A percentile compares a stretch with the other conserved stretches of the same genome.
Evolutionary conservation across 169 alveolate species (phyloP).

Genomic region (Theileria parva): DNA sequence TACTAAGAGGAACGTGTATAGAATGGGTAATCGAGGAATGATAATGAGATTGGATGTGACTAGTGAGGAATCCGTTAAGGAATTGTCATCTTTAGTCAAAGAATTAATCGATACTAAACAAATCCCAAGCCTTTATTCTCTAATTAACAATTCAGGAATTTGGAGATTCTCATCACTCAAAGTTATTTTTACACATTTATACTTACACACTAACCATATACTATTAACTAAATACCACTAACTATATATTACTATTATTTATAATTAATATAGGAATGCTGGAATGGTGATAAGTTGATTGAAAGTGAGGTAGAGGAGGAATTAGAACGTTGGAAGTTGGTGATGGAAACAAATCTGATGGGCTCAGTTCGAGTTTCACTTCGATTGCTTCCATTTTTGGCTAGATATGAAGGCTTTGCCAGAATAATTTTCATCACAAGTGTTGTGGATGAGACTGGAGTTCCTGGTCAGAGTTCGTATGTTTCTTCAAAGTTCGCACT

Average conservation of each 20-base stretch:
- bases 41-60: conserved; percentile 45
- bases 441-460: conserved; percentile 44
- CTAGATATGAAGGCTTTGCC: neutral
- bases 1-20: neutral
- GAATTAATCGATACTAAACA: neutral
- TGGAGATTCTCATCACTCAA: conserved; percentile 50
- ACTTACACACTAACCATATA: neutral
- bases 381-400: conserved; percentile 5
- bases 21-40: neutral
- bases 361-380: conserved; percentile 35
- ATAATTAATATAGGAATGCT: neutral
- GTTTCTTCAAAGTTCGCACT: conserved; percentile 57
- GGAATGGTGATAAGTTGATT: conserved; percentile 35
- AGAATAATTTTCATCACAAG: conserved; percentile 56
- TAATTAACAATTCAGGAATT: conserved; percentile 61
- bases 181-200: conserved; percentile 16
- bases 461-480: conserved; percentile 65
- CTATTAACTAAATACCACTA: neutral
- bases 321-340: conserved; percentile 37
- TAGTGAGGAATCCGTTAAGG: conserved; percentile 10
- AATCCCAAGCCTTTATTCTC: conserved; percentile 34
- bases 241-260: neutral
- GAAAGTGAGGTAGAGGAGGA: conserved; percentile 8
- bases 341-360: conserved; percentile 42
- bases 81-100: neutral